phyloP scores from a whole-genome alignment of 148 eudicot genomes.

The Cornus florida region DNA sequence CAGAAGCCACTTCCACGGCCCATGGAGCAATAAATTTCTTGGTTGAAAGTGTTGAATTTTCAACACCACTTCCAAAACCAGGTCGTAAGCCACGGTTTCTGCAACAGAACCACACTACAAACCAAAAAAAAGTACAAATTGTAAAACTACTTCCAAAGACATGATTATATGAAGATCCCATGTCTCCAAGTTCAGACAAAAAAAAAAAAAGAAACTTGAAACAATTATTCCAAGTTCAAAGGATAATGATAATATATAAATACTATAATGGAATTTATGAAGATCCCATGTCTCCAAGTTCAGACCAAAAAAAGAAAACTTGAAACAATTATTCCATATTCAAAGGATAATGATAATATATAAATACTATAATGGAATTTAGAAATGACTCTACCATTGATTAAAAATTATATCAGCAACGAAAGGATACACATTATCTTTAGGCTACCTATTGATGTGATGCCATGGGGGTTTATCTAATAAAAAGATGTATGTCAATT shows the following conservation, averaged over 20 bases:
- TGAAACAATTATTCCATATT: neutral
- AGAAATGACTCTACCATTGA: neutral
- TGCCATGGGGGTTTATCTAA: neutral
- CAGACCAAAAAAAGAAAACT: neutral
- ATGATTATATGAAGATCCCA: neutral
- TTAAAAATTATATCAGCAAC: neutral
- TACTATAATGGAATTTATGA: neutral
- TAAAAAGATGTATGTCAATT: too few species aligned
- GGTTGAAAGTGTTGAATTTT: constrained; percentile 87
- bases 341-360: neutral
- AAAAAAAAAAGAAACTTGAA: neutral
- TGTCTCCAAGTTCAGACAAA: neutral
- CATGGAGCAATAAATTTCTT: constrained; percentile 71
- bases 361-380: neutral
- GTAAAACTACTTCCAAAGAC: neutral
- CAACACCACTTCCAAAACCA: constrained; percentile 90
- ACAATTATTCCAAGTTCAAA: neutral
- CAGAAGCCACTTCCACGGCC: constrained; percentile 92
- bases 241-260: neutral
- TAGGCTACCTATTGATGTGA: neutral
- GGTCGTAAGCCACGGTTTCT: constrained; percentile 96
- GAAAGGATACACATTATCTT: neutral
- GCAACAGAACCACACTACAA: constrained; percentile 85
- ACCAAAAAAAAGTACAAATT: constrained; percentile 8
- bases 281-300: neutral